Evolutionary conservation across 2,329 filamentous ascomycete species (phyloP), one percentile per base, ranked within the genome.

Genomic region (Aspergillus niger): DNA sequence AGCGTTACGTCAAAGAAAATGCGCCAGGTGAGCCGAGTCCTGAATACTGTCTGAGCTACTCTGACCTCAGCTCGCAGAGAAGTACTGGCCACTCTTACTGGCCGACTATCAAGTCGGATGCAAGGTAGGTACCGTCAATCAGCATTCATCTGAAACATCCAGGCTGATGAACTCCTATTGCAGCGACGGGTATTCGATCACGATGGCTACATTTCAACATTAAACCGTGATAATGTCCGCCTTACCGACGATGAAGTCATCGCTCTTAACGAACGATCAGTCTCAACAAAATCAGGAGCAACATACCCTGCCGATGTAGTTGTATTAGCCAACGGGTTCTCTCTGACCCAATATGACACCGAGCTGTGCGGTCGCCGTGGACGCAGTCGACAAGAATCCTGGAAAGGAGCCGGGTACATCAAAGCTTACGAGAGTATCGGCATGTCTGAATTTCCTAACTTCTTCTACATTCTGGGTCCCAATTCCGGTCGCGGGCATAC

Each of bases 381-480:
- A 8, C 57, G 15, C 5, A 60, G 50, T 5, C 60, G 61, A 15
- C 20, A 58, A 10, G 30, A 64, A 4, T 64, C 67, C 22, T 69
- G 66, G 66, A 39, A 64, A 2, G 49, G 53, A 4, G 48, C 52
- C 43, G 67, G 67, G 2, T 32, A 57, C 30, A 67, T 60, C 28
- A 56, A 50, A 13, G 64, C 63, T 11, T 69, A 62, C 58, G 63
- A 67, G 11, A 61, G 65, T 1, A 54, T 68, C 24, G 65, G 62
- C 13, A 67, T 68, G 66, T 57, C 61, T 8, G 59, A 57, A 39
- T 69, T 68, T 38, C 67, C 67, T 0, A 68, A 69, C 50, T 63
- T 69, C 30, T 69, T 69, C 11, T 67, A 67, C 6, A 55, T 69
- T 7, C 13, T 66, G 8, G 67, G 67, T 0, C 67, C 65, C 0